Evolutionary conservation across 2,329 filamentous ascomycete genomes (phyloP), one percentile per base, ranked within the genome.

Genomic region (Colletotrichum destructivum): DNA sequence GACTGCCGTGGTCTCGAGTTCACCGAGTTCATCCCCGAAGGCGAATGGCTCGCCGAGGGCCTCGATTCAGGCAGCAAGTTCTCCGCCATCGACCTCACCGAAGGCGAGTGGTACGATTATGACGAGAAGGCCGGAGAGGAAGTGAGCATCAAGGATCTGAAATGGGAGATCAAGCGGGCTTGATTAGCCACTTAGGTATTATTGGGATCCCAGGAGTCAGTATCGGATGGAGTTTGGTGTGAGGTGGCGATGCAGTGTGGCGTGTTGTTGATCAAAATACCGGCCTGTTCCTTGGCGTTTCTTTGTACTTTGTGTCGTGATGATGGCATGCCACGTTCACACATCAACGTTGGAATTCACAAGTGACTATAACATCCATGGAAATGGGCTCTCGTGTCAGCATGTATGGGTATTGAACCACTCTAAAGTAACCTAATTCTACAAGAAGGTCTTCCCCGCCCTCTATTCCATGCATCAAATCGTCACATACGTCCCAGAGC

Each of bases 81-180:
- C 78, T 87, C 90, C 0, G 90, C 84, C 6, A 93, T 98, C 65
- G 95, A 98, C 76, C 83, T 99, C 66, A 86, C 86, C 0, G 96
- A 99, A 38, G 96, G 94, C 35, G 96, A 99, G 77, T 99, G 96
- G 96, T 99, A 93, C 82, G 96, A 98, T 77, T 99, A 98, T 78
- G 95, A 98, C 76, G 95, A 98, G 83, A 98, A 98, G 85, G 89
- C 94, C 0, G 88, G 92, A 0, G 94, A 97, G 61, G 95, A 98
- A 82, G 95, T 98, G 57, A 96, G 94, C 81, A 95, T 98, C 80
- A 96, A 94, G 80, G 94, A 96, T 40, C 82, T 98, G 66, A 93
- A 90, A 73, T 99, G 95, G 94, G 92, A 95, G 75, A 93, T 99
- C 75, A 88, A 89, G 74, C 88, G 94, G 75, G 89, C 91, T 46